A percentile compares a stretch with the other conserved stretches of the same genome.
These are phyloP conservation scores for Lepiota brunneoincarnata DNA, from an alignment of 768 basidiomycete genomes.

Conservation along the genomic window DNA sequence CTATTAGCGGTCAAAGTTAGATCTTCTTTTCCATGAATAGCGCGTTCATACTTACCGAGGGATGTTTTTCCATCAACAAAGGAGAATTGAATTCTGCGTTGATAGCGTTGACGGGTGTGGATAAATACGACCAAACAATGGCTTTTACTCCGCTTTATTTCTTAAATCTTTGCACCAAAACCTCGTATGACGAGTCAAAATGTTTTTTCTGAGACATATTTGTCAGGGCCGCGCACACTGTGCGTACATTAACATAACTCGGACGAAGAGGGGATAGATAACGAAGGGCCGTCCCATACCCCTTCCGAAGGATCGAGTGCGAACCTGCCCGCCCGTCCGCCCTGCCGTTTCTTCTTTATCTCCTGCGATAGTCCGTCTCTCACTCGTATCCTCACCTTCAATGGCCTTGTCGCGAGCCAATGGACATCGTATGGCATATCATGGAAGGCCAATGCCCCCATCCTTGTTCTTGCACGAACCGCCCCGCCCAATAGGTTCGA, in stretches of 20 bases:
- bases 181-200: too few species aligned
- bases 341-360: too few species aligned
- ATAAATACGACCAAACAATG: background rate
- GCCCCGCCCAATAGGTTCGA: too few species aligned
- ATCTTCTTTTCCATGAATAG: background rate
- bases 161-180: too few species aligned
- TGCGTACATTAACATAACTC: too few species aligned
- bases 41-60: constrained; percentile 20
- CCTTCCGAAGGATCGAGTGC: too few species aligned
- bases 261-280: too few species aligned
- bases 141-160: too few species aligned
- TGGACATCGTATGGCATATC: background rate
- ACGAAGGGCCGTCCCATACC: too few species aligned
- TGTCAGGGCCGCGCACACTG: too few species aligned
- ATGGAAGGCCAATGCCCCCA: background rate
- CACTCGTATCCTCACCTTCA: background rate
- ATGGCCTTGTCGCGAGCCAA: background rate
- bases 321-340: too few species aligned
- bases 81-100: background rate
- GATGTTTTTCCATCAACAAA: constrained; percentile 25
- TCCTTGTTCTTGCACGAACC: background rate
- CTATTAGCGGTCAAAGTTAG: constrained; percentile 25
- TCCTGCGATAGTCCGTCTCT: background rate
- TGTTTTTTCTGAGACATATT: too few species aligned
- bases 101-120: background rate